These are phyloP conservation scores for Kwoniella sp. DNA, from an alignment of 768 basidiomycete genomes.

Conservation along the genomic window DNA sequence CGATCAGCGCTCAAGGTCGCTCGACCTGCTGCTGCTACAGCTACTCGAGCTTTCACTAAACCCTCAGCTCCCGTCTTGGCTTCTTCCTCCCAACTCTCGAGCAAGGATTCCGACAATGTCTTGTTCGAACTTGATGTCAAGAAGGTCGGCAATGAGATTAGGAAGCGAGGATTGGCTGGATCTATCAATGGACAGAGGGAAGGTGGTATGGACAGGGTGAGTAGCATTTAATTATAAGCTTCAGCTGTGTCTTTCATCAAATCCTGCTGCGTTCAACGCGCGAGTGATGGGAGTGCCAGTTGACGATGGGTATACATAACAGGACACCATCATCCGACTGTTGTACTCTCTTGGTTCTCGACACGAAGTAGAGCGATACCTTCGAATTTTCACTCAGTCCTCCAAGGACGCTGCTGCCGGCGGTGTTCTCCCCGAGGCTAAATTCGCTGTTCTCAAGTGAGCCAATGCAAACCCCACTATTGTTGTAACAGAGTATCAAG, in stretches of 20 bases:
- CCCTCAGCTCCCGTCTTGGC: constrained; percentile 29
- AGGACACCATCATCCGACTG: constrained; percentile 97
- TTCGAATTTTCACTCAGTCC: constrained; percentile 95
- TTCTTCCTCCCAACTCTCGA: constrained; percentile 22
- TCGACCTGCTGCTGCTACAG: constrained; percentile 7
- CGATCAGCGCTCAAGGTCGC: constrained; percentile 23
- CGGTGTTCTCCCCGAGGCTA: constrained; percentile 63
- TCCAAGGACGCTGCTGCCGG: constrained; percentile 67
- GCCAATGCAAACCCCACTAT: constrained; percentile 16
- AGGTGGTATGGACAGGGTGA: constrained; percentile 54
- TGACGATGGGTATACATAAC: background rate
- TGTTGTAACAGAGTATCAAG: too few relatives aligned
- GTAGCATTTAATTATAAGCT: constrained; percentile 7
- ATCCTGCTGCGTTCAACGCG: too few relatives aligned
- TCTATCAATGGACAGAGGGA: constrained; percentile 34
- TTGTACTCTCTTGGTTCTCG: constrained; percentile 96
- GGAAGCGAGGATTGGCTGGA: constrained; percentile 47
- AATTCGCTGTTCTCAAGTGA: constrained; percentile 92
- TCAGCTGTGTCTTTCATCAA: background rate
- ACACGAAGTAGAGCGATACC: constrained; percentile 95
- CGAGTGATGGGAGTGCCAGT: too few relatives aligned
- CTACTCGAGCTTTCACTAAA: constrained; percentile 27
- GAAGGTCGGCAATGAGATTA: constrained; percentile 51
- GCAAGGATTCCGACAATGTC: constrained; percentile 33
- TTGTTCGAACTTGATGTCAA: constrained; percentile 51